Conservation (phyloP, 2,329 filamentous ascomycete genomes). For the Colletotrichum spinosum region DNA sequence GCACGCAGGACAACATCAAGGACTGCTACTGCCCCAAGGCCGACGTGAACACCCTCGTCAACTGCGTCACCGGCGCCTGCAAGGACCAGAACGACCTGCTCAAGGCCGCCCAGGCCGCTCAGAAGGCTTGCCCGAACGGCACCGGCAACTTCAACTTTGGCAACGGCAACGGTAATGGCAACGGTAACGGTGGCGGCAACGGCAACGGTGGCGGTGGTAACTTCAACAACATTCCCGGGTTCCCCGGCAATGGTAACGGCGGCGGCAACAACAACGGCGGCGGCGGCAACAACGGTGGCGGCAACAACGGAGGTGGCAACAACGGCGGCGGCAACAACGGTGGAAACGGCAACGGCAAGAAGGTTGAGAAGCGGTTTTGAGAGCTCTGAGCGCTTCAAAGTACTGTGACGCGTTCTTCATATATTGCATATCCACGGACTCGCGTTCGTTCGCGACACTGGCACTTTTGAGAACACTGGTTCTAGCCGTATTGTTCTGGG, state of each 20-base stretch:
- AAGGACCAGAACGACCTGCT: slow-evolving; percentile 32
- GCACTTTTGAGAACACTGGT: no score
- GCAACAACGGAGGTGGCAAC: no score
- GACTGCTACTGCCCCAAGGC: slow-evolving; percentile 36
- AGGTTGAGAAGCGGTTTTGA: no score
- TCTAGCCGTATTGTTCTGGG: no score
- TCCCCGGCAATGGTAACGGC: background rate
- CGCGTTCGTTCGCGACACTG: no score
- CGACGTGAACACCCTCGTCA: slow-evolving; percentile 26
- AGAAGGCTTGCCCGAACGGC: slow-evolving; percentile 23
- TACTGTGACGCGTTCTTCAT: no score
- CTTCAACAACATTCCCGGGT: no score
- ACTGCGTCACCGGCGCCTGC: slow-evolving; percentile 27
- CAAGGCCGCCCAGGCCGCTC: slow-evolving; percentile 28
- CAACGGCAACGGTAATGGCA: background rate
- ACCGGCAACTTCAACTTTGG: slow-evolving; percentile 4
- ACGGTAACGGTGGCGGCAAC: background rate
- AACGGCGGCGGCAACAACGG: no score
- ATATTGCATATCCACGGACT: no score
- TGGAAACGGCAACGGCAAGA: no score
- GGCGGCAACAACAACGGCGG: background rate
- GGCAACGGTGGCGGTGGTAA: background rate
- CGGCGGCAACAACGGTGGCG: no score
- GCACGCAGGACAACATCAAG: slow-evolving; percentile 28
- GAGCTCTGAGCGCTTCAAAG: no score